These are phyloP conservation scores for Leishmania major DNA, from an alignment of 208 protist genomes.

Conservation along the genomic window DNA sequence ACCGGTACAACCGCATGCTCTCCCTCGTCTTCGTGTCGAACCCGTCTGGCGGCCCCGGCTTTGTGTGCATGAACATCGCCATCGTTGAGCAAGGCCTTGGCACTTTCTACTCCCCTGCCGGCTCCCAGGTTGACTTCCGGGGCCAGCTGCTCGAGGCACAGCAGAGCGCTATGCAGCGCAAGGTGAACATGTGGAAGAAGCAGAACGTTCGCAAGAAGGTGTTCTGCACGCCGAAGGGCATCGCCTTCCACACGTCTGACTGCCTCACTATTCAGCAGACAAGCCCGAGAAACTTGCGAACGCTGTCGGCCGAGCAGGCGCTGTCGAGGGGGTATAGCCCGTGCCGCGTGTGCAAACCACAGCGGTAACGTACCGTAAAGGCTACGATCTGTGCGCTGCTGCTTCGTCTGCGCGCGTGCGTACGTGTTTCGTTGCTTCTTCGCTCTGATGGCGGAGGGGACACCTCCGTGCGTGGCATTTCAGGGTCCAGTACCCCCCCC, in stretches of 20 bases:
- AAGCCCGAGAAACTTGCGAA: constrained; percentile 13
- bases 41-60: constrained; percentile 26
- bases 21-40: constrained; percentile 50
- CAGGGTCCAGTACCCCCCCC: no score
- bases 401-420: neutral
- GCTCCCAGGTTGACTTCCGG: constrained; percentile 16
- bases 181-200: constrained; percentile 51
- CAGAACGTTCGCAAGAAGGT: constrained; percentile 37
- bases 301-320: constrained; percentile 28
- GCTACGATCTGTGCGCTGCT: neutral
- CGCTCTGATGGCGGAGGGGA: neutral
- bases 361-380: neutral
- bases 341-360: constrained; percentile 54
- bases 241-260: constrained; percentile 47
- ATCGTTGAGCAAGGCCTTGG: constrained; percentile 53
- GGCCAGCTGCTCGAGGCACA: constrained; percentile 39
- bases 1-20: constrained; percentile 47
- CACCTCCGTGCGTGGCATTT: neutral
- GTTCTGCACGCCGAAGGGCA: constrained; percentile 42
- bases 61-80: constrained; percentile 54
- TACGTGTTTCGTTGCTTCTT: neutral
- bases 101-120: constrained; percentile 40
- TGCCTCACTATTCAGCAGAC: constrained; percentile 29
- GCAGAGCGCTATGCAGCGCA: constrained; percentile 20
- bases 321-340: constrained; percentile 43